A percentile compares a stretch with the other conserved stretches of the same genome.
phyloP scores from a whole-genome alignment of 2,329 filamentous ascomycete species.

The Ustilaginoidea virens region DNA sequence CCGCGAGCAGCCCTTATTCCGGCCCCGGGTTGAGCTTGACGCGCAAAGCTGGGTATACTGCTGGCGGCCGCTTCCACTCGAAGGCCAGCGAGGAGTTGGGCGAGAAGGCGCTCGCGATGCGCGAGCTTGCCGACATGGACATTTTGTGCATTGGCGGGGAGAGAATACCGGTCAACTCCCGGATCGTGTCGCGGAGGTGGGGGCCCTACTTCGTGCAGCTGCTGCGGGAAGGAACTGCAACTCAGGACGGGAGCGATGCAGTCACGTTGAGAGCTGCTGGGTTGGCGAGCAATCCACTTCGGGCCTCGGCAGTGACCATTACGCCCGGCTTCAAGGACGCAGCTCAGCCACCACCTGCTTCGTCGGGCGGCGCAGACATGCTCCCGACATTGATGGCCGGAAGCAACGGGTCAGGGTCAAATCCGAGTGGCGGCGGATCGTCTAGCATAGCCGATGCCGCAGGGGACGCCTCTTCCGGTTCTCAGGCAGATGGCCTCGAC shows the following conservation, averaged over 20 bases:
- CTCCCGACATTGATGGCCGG: conserved; percentile 23
- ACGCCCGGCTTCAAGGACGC: conserved; percentile 48
- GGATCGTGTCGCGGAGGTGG: conserved; percentile 77
- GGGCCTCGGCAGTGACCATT: conserved; percentile 76
- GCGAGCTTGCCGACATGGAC: conserved; percentile 94
- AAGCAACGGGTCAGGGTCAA: conserved; percentile 6
- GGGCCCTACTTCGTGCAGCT: conserved; percentile 92
- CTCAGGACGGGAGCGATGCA: conserved; percentile 57
- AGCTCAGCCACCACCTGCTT: conserved; percentile 20
- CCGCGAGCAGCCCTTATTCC: conserved; percentile 58
- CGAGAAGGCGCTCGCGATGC: conserved; percentile 58
- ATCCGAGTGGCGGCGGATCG: not conserved
- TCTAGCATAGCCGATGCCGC: conserved; percentile 24
- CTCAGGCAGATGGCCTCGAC: conserved; percentile 24
- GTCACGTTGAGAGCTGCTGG: conserved; percentile 59
- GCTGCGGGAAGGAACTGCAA: conserved; percentile 62
- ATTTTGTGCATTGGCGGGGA: conserved; percentile 84
- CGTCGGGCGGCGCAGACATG: conserved; percentile 28
- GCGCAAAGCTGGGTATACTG: conserved; percentile 47
- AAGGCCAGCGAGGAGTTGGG: conserved; percentile 74
- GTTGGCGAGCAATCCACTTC: conserved; percentile 38
- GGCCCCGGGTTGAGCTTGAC: conserved; percentile 39
- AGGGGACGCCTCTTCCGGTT: conserved; percentile 14
- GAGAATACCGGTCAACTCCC: conserved; percentile 83
- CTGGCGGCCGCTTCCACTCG: conserved; percentile 62